Evolutionary conservation across 768 basidiomycete species (phyloP), one percentile per base, ranked within the genome.

Genomic region (button mushroom (Agaricus bisporus)): DNA sequence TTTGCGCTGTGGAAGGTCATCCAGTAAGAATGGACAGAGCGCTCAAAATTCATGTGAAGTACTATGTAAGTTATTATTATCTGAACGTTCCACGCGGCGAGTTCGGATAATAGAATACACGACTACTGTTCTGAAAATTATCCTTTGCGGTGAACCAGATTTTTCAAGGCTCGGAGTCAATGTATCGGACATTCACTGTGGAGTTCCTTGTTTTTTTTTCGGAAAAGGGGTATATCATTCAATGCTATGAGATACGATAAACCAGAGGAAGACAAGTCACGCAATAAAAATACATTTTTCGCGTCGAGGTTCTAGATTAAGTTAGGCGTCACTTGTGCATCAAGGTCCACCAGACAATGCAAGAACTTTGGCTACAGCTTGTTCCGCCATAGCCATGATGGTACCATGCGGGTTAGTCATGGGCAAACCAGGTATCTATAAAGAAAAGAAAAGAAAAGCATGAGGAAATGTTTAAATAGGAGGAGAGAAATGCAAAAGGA

Each of bases 371-470:
- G 36, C 45, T 2, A 53, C 52, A 12, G 44, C 52, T 22, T 53
- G 52, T 41, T 53, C 52, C 6, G 52, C 52, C 44, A 47, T 39
- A 1, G 52, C 45, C 52, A 53, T 53, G 20, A 53, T 14, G 44
- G 45, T 47, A n/a, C 44, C 45, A 29, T 53, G 52, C 2, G 52
- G 52, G n/a, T 53, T 53, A 15, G 44, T 44, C 52, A 47, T 53
- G 14, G 45, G 37, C 45, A 47, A 20, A n/a, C 52, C 52, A 28
- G 52, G 44, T 5, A 53, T 25, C 52, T 53, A 20, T 22, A 22
- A 22, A 22, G n/a, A 28, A 15, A 50, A 41, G 9, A 0, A 29
- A 5, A 12, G 12, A 5, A 10, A 11, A 22, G 38, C 25, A 10
- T 41, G 12, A 8, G 38, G 41, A 9, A 9, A 46, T 6, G 22